Evolutionary conservation across 2,329 filamentous ascomycete genomes (phyloP).

Genomic region (Colletotrichum incanum): DNA sequence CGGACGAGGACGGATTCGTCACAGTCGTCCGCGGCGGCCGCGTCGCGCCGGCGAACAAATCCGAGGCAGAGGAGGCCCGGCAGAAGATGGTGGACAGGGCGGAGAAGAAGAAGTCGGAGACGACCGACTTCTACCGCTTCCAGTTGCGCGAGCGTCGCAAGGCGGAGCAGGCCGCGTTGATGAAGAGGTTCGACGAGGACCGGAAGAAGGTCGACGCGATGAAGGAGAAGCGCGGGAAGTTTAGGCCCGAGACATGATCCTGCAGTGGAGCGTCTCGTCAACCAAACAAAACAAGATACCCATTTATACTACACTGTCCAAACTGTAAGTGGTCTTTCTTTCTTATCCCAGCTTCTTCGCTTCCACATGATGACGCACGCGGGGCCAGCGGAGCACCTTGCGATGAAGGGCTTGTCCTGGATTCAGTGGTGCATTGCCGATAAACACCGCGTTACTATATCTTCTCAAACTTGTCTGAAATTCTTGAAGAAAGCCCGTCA

Average conservation of each 20-base stretch:
- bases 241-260: constrained; percentile 67
- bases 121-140: constrained; percentile 87
- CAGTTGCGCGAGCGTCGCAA: constrained; percentile 86
- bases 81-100: constrained; percentile 75
- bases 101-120: constrained; percentile 73
- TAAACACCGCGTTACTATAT: constrained; percentile 75
- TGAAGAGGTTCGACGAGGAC: constrained; percentile 83
- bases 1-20: constrained; percentile 96
- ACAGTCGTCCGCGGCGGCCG: constrained; percentile 88
- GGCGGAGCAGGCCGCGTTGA: constrained; percentile 77
- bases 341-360: constrained; percentile 6
- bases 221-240: constrained; percentile 76
- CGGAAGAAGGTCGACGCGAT: constrained; percentile 80
- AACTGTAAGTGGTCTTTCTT: constrained; percentile 41
- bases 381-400: constrained; percentile 63
- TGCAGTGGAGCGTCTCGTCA: not conserved
- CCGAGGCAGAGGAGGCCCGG: constrained; percentile 76
- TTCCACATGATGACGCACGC: constrained; percentile 66
- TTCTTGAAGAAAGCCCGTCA: not conserved
- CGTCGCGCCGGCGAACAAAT: constrained; percentile 80
- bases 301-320: constrained; percentile 33
- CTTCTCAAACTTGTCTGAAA: constrained; percentile 77
- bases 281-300: constrained; percentile 29
- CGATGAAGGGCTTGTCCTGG: constrained; percentile 44
- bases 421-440: constrained; percentile 64